Base-by-base conservation (phyloP, 2,329 filamentous ascomycete genomes). In the Ceratocystis lukuohia region DNA sequence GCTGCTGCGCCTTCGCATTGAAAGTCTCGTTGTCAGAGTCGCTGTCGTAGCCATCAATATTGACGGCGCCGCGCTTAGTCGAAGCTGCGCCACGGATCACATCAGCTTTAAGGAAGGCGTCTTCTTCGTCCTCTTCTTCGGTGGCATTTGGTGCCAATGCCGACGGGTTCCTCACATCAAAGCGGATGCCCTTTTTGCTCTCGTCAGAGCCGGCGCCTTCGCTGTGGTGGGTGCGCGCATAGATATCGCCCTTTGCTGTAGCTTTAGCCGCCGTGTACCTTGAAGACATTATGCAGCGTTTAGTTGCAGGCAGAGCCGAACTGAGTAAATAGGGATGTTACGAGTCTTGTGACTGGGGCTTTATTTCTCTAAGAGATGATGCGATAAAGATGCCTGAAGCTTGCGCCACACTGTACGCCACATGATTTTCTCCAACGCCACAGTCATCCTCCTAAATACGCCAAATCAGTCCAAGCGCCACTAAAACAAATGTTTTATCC, bases 11-110 rank as follows among this genome's bases (percentile, higher is more conserved):
- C 64, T 89, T 84, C 41, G 82, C 83, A 71, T 94, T 84, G 74
- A 96, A 95, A 57, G 89, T 91, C 73, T 97, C 94, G 70, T 95
- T 93, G 64, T 88, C 84, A 1, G 93, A 96, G 76, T 99, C 94
- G 8, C 88, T 94, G 71, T 97, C 93, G 77, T 97, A 99, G 63
- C 94, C 94, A 73, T 97, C 94, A 50, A 99, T 85, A 72, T 97
- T 96, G 66, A 99, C 89, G 0, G 93, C 94, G 70, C 93, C 93
- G 69, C 94, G 89, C 75, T 96, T 96, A 0, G 91, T 89, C 50
- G 85, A 83, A 41, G 84, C 82, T 20, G 84, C 81, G 1, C 87
- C 88, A 17, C 92, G 91, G 70, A 97, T 96, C 48, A 96, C 92
- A 73, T 97, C 94, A 25, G 92, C 91, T 63, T 96, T 90, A 7